Conservation (phyloP, 176 grass and related monocot species). For the Poa pratensis region DNA sequence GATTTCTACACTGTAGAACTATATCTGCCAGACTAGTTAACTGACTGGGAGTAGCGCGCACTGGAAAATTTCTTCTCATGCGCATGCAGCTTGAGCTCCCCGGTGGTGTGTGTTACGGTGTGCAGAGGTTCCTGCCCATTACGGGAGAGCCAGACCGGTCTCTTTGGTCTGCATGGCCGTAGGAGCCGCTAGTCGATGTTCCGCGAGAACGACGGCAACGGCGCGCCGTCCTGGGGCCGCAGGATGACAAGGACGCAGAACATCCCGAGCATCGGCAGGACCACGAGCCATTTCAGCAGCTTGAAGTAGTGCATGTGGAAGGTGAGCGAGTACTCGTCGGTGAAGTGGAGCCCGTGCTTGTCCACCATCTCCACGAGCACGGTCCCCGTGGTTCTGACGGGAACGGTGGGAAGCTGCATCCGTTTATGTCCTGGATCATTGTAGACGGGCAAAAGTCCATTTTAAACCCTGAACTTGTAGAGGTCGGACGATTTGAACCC, state of each 20-base stretch:
- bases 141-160: neutral
- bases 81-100: constrained; percentile 19
- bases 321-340: constrained; percentile 92
- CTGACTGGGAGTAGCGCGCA: constrained; percentile 1
- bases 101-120: constrained; percentile 27
- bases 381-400: constrained; percentile 88
- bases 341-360: constrained; percentile 90
- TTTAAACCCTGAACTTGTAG: too few relatives aligned
- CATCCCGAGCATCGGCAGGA: constrained; percentile 96
- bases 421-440: constrained; percentile 71
- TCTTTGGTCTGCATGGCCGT: constrained; percentile 13
- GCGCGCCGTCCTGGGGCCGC: constrained; percentile 82
- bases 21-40: constrained; percentile 26
- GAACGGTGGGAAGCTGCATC: constrained; percentile 92
- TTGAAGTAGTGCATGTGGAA: constrained; percentile 98
- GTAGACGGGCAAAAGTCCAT: too few relatives aligned
- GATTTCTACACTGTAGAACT: constrained; percentile 40
- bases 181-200: constrained; percentile 67
- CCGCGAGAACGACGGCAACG: constrained; percentile 87
- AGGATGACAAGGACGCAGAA: constrained; percentile 88
- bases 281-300: constrained; percentile 90
- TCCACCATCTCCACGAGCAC: constrained; percentile 88
- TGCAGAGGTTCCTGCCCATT: neutral
- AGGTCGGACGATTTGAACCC: too few relatives aligned
- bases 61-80: constrained; percentile 20